phyloP scores from a whole-genome alignment of 345 rosid species.

The Tarenaya hassleriana region DNA sequence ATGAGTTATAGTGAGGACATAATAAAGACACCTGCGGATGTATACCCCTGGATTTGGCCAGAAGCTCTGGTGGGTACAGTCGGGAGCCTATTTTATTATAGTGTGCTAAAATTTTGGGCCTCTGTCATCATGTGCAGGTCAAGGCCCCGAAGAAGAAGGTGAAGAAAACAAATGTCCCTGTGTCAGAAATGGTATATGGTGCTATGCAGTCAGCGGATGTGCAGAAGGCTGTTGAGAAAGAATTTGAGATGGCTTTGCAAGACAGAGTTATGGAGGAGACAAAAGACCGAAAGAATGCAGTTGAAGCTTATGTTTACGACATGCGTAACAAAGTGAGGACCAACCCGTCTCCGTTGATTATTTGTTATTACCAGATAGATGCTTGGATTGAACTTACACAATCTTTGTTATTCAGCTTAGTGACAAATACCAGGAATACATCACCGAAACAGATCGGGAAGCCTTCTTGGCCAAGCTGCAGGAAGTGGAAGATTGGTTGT shows the following conservation, averaged over 20 bases:
- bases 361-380: neutral
- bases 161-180: constrained; percentile 74
- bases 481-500: constrained; percentile 91
- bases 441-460: constrained; percentile 61
- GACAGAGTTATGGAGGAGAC: constrained; percentile 99
- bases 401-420: constrained; percentile 44
- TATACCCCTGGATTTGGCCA: too few species aligned
- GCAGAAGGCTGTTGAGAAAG: constrained; percentile 86
- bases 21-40: too few species aligned
- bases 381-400: neutral
- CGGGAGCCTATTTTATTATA: too few species aligned
- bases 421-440: constrained; percentile 77
- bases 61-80: too few species aligned
- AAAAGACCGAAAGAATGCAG: constrained; percentile 93
- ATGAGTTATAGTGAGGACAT: too few species aligned
- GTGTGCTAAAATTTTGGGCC: neutral
- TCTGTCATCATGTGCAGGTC: constrained; percentile 30
- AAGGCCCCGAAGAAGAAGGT: constrained; percentile 92
- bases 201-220: constrained; percentile 59
- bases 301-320: constrained; percentile 92
- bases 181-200: constrained; percentile 68
- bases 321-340: constrained; percentile 81
- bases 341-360: neutral
- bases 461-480: constrained; percentile 57
- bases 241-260: constrained; percentile 97